A percentile compares a stretch with the other conserved stretches of the same genome.
phyloP scores from a whole-genome alignment of 768 basidiomycete species.

The Boletus insuetus region DNA sequence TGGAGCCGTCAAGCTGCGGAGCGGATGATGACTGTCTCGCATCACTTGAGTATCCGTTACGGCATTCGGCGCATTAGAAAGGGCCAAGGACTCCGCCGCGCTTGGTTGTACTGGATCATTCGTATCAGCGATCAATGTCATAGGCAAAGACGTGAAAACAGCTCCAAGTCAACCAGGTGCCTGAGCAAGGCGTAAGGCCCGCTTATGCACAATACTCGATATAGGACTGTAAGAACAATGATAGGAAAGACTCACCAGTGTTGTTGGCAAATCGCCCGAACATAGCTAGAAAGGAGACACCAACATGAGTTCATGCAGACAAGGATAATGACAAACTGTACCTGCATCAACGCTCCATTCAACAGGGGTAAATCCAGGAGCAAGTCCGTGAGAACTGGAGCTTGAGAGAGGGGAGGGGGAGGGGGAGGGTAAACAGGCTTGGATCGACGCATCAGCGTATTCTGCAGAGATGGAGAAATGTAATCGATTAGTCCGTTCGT shows the following conservation, averaged over 20 bases:
- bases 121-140: conserved; percentile 1
- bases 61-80: not conserved
- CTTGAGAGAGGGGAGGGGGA: not conserved
- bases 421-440: conserved; percentile 3
- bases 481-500: not conserved
- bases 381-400: not conserved
- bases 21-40: not conserved
- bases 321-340: not conserved
- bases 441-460: conserved; percentile 10
- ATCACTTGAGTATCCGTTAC: not conserved
- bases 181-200: too few species aligned
- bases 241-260: conserved; percentile 8
- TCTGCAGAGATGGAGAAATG: conserved; percentile 3
- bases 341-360: conserved; percentile 12
- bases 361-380: conserved; percentile 1
- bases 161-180: too few species aligned
- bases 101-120: conserved; percentile 4
- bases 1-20: not conserved
- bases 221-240: too few species aligned
- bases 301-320: not conserved
- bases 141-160: not conserved
- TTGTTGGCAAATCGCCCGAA: not conserved
- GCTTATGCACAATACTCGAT: not conserved
- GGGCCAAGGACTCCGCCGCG: not conserved
- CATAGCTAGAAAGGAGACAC: conserved; percentile 1